These are phyloP conservation scores for Colletotrichum aenigma DNA, from an alignment of 2,329 filamentous ascomycete genomes.

Conservation along the genomic window DNA sequence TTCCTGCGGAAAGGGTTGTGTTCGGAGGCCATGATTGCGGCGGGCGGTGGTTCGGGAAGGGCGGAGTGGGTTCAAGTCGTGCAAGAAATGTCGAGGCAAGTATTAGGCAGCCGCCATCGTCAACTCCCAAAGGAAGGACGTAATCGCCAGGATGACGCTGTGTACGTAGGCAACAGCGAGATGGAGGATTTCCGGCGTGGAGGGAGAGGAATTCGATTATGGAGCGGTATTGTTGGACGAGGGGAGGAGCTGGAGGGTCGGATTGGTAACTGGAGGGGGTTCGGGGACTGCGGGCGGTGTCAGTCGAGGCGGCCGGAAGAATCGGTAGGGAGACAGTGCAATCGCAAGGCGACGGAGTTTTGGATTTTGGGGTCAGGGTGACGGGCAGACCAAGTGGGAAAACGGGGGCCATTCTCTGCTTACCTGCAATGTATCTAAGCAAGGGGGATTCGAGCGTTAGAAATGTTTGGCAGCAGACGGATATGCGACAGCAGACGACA, in stretches of 20 bases:
- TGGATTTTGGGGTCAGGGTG: not conserved
- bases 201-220: not conserved
- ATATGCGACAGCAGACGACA: not conserved
- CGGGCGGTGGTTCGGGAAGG: not conserved
- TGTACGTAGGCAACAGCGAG: not conserved
- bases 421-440: not conserved
- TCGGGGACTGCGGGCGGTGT: slow-evolving; percentile 12
- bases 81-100: not conserved
- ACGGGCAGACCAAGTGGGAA: not conserved
- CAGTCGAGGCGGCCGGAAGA: slow-evolving; percentile 11
- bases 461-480: not conserved
- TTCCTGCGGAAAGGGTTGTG: slow-evolving; percentile 58
- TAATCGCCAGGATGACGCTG: not conserved
- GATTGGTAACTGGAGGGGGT: not conserved
- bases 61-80: not conserved
- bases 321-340: slow-evolving; percentile 2
- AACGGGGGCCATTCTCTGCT: not conserved
- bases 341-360: not conserved
- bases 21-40: slow-evolving; percentile 32
- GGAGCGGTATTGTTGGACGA: not conserved
- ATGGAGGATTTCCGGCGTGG: not conserved
- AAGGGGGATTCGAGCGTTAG: not conserved
- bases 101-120: slow-evolving; percentile 18
- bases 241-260: not conserved
- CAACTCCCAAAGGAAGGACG: not conserved